Conservation (phyloP, 257 asterid species). For the Gentiana straminea region DNA sequence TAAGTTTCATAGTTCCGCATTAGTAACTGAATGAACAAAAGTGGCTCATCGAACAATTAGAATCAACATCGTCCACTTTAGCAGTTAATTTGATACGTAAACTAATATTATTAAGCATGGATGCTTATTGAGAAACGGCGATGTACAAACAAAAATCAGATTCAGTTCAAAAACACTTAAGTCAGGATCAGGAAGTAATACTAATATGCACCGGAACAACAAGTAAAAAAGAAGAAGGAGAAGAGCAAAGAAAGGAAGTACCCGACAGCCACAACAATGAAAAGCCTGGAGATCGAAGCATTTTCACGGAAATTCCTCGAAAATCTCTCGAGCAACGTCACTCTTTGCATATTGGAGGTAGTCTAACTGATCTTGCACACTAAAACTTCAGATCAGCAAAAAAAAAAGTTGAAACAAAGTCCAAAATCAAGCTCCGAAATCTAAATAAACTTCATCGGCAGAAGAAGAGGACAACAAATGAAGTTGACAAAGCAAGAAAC, state of each 20-base stretch:
- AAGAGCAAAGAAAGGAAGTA: conserved; percentile 11
- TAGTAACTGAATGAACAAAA: neutral
- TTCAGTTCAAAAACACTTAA: too few species aligned
- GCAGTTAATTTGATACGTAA: too few species aligned
- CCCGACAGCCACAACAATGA: conserved; percentile 61
- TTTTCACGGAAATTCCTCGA: conserved; percentile 45
- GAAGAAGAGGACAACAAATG: neutral
- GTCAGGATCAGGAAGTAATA: neutral
- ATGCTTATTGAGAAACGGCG: too few species aligned
- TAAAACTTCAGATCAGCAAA: neutral
- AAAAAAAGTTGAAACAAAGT: neutral
- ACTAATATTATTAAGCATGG: too few species aligned
- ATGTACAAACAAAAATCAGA: too few species aligned
- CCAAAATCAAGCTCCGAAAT: neutral
- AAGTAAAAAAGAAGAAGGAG: neutral
- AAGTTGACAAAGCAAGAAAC: neutral
- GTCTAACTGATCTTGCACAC: neutral
- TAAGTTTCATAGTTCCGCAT: neutral
- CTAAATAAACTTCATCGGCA: neutral
- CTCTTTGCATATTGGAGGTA: conserved; percentile 21
- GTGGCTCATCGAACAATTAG: neutral
- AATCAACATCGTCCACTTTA: neutral
- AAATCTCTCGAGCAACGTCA: conserved; percentile 45
- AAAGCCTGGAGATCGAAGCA: conserved; percentile 45
- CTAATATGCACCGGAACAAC: neutral